A percentile compares a stretch with the other conserved stretches of the same genome.
phyloP scores from a whole-genome alignment of 2,329 filamentous ascomycete species.

The Pseudogymnoascus sp. region DNA sequence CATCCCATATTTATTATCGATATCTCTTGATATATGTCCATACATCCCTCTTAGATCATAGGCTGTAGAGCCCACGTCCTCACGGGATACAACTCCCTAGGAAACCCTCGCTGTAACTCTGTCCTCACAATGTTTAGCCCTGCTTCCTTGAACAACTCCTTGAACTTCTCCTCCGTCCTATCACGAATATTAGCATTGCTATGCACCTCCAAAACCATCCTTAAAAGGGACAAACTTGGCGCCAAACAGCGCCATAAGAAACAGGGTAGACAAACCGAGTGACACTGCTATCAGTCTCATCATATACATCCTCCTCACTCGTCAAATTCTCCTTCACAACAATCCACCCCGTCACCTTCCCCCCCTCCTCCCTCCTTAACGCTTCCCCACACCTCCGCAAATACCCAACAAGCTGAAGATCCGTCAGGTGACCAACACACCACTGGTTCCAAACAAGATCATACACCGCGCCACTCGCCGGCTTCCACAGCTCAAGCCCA shows the following conservation, averaged over 20 bases:
- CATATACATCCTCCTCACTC: constrained; percentile 58
- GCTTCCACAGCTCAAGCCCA: constrained; percentile 65
- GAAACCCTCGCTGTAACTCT: constrained; percentile 64
- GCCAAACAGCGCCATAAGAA: constrained; percentile 33
- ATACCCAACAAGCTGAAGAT: constrained; percentile 61
- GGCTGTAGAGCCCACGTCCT: constrained; percentile 61
- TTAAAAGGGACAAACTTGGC: neutral
- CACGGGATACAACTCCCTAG: constrained; percentile 57
- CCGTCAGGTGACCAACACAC: constrained; percentile 77
- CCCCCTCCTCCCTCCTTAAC: constrained; percentile 34
- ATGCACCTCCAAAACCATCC: constrained; percentile 6
- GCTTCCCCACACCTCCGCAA: constrained; percentile 50
- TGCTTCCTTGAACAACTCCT: constrained; percentile 57
- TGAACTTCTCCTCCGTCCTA: constrained; percentile 65
- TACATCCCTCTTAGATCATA: neutral
- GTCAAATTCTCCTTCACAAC: constrained; percentile 75
- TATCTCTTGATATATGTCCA: neutral
- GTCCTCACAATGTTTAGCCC: constrained; percentile 59
- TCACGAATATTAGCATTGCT: constrained; percentile 4
- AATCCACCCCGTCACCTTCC: constrained; percentile 43
- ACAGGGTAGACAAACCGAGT: constrained; percentile 34
- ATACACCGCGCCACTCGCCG: constrained; percentile 42
- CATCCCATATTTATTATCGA: neutral
- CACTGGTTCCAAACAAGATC: constrained; percentile 86
- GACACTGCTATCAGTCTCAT: constrained; percentile 67